Conservation (phyloP, 176 grass and related monocot species). For the Zizania latifolia region DNA sequence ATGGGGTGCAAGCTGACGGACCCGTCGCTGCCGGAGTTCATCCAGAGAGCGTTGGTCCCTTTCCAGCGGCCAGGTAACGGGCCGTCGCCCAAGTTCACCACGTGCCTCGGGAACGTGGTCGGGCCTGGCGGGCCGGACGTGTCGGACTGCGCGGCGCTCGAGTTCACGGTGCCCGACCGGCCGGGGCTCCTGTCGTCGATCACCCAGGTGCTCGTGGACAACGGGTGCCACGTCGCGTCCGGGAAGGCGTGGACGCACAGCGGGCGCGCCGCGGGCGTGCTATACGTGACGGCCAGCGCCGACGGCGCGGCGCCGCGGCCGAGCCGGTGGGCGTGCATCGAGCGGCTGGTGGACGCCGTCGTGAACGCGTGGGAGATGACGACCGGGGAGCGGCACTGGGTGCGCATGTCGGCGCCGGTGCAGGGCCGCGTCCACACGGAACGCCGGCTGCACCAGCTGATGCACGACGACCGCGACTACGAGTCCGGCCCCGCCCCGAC, state of each 20-base stretch:
- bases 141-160: constrained; percentile 48
- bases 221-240: constrained; percentile 53
- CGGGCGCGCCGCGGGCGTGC: constrained; percentile 44
- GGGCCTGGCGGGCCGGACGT: constrained; percentile 36
- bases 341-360: constrained; percentile 53
- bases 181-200: constrained; percentile 59
- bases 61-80: not conserved
- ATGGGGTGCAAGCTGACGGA: constrained; percentile 57
- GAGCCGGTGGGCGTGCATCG: constrained; percentile 42
- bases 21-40: constrained; percentile 42
- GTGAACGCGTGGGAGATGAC: constrained; percentile 39
- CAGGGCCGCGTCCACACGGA: constrained; percentile 59
- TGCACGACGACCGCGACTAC: constrained; percentile 67
- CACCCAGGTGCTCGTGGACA: constrained; percentile 44
- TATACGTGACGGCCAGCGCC: constrained; percentile 29
- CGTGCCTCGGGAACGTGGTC: constrained; percentile 60
- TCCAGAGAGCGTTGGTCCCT: constrained; percentile 43
- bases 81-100: constrained; percentile 32
- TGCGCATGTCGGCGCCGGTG: constrained; percentile 38
- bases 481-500: constrained; percentile 35
- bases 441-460: constrained; percentile 64
- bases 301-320: not conserved
- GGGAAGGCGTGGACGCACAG: constrained; percentile 64
- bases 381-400: constrained; percentile 44
- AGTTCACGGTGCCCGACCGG: constrained; percentile 59